These are phyloP conservation scores for Rosellinia necatrix DNA, from an alignment of 2,329 filamentous ascomycete species.

Conservation along the genomic window DNA sequence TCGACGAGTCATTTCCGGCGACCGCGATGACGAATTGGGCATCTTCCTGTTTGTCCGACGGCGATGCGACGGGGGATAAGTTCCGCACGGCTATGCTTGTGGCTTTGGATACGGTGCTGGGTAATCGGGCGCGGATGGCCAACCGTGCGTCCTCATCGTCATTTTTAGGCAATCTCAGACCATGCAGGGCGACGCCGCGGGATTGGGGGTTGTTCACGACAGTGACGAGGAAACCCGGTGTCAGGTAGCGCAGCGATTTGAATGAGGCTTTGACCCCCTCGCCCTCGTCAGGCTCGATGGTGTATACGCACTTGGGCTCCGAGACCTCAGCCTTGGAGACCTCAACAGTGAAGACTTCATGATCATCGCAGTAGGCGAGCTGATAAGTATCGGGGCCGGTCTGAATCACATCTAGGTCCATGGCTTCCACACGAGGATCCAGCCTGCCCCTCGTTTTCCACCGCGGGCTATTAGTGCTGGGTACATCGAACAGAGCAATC, in stretches of 20 bases:
- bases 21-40: slow-evolving; percentile 82
- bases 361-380: slow-evolving; percentile 78
- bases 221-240: slow-evolving; percentile 61
- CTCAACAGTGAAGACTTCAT: slow-evolving; percentile 71
- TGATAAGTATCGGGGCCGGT: slow-evolving; percentile 66
- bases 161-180: slow-evolving; percentile 55
- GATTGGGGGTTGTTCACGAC: slow-evolving; percentile 63
- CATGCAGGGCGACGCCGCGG: slow-evolving; percentile 61
- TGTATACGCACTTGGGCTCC: slow-evolving; percentile 60
- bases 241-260: slow-evolving; percentile 63
- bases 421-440: slow-evolving; percentile 60
- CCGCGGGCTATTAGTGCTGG: slow-evolving; percentile 56
- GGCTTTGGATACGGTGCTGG: slow-evolving; percentile 71
- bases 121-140: slow-evolving; percentile 60
- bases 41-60: slow-evolving; percentile 58
- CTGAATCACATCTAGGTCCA: slow-evolving; percentile 73
- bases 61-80: slow-evolving; percentile 60
- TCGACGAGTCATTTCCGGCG: slow-evolving; percentile 77
- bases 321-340: slow-evolving; percentile 48
- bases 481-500: slow-evolving; percentile 78
- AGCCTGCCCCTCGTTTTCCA: slow-evolving; percentile 56
- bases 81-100: slow-evolving; percentile 78
- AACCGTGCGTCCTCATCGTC: slow-evolving; percentile 52
- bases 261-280: slow-evolving; percentile 54
- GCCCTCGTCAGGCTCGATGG: slow-evolving; percentile 54